These are phyloP conservation scores for Nemania sp. DNA, from an alignment of 2,329 filamentous ascomycete genomes.

Conservation along the genomic window DNA sequence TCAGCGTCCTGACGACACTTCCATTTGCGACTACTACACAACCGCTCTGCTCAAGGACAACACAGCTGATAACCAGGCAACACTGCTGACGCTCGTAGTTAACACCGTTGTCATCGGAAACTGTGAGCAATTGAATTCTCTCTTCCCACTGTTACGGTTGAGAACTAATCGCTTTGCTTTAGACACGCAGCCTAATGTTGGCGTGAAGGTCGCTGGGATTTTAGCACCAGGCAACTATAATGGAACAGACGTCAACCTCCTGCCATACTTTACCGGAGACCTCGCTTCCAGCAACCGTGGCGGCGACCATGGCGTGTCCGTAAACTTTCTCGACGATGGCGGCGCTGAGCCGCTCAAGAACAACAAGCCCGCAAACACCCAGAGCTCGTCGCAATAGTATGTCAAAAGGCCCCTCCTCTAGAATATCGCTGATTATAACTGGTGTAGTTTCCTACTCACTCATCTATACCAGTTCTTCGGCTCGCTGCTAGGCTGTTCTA, in stretches of 20 bases:
- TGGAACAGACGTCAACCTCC: slow-evolving; percentile 65
- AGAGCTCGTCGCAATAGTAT: slow-evolving; percentile 67
- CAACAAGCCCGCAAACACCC: slow-evolving; percentile 65
- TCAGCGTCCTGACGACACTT: slow-evolving; percentile 61
- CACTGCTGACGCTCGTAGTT: slow-evolving; percentile 67
- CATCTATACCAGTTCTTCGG: slow-evolving; percentile 74
- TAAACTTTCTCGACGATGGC: slow-evolving; percentile 73
- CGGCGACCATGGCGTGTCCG: slow-evolving; percentile 56
- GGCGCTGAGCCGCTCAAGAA: slow-evolving; percentile 66
- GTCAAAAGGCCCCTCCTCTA: slow-evolving; percentile 35
- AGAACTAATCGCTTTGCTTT: slow-evolving; percentile 13
- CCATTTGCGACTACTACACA: slow-evolving; percentile 74
- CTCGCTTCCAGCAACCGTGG: slow-evolving; percentile 66
- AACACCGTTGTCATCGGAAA: slow-evolving; percentile 75
- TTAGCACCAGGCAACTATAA: slow-evolving; percentile 63
- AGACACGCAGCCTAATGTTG: slow-evolving; percentile 66
- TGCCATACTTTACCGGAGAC: slow-evolving; percentile 69
- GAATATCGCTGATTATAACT: not conserved
- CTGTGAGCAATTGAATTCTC: slow-evolving; percentile 53
- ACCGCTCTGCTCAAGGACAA: slow-evolving; percentile 69
- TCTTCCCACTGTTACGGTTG: slow-evolving; percentile 6
- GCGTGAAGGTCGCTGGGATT: slow-evolving; percentile 67
- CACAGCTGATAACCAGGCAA: slow-evolving; percentile 68
- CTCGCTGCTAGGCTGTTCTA: slow-evolving; percentile 66
- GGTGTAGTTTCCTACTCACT: slow-evolving; percentile 64